Evolutionary conservation across 2,329 filamentous ascomycete species (phyloP).

Genomic region (Acrocalymma vagum): DNA sequence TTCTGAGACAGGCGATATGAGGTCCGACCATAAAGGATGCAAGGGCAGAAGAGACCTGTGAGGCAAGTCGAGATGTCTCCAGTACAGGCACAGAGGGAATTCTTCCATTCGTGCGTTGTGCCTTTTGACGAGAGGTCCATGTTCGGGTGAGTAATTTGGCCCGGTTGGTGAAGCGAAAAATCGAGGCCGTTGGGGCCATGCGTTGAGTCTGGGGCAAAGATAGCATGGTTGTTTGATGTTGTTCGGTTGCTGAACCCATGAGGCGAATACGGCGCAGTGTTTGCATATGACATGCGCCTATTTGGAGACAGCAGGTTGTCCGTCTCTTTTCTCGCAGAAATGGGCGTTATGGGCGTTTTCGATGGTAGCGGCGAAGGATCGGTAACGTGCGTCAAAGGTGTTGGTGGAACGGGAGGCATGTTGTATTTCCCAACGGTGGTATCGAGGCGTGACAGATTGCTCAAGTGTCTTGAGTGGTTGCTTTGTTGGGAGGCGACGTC

Average conservation of each 20-base stretch:
- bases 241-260: constrained; percentile 35
- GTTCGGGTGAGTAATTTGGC: constrained; percentile 52
- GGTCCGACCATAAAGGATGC: constrained; percentile 54
- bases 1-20: constrained; percentile 52
- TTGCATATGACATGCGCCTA: constrained; percentile 24
- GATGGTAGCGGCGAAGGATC: constrained; percentile 30
- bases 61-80: constrained; percentile 48
- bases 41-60: constrained; percentile 53
- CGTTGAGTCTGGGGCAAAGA: constrained; percentile 47
- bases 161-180: constrained; percentile 45
- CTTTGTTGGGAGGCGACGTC: constrained; percentile 22
- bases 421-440: constrained; percentile 29
- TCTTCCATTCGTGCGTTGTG: constrained; percentile 36
- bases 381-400: constrained; percentile 30
- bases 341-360: constrained; percentile 40
- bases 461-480: constrained; percentile 41
- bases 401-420: constrained; percentile 37
- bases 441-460: constrained; percentile 41
- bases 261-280: constrained; percentile 44
- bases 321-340: constrained; percentile 31
- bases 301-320: constrained; percentile 22
- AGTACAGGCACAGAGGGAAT: constrained; percentile 43
- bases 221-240: constrained; percentile 30
- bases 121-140: constrained; percentile 41
- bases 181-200: constrained; percentile 50